Evolutionary conservation across 208 protist species (phyloP).

Genomic region (Leishmania major): DNA sequence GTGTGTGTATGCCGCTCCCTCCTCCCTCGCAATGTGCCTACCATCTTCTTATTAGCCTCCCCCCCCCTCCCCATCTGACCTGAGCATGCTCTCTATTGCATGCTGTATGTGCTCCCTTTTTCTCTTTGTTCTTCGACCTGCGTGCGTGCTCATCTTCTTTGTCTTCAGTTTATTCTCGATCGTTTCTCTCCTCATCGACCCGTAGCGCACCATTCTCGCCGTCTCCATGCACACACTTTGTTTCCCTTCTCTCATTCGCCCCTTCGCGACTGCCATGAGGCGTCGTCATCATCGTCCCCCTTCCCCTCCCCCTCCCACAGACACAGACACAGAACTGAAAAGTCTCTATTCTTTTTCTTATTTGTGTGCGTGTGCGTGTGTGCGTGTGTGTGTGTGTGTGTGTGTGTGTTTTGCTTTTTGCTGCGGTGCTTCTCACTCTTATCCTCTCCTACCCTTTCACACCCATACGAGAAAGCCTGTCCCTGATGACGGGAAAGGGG

Average conservation of each 20-base stretch:
- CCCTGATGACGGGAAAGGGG: background rate
- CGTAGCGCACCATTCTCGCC: background rate
- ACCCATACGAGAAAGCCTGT: no score
- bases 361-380: background rate
- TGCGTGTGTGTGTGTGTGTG: constrained; percentile 1
- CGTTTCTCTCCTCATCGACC: background rate
- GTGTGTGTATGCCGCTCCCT: background rate
- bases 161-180: background rate
- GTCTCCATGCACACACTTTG: background rate
- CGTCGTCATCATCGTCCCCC: background rate
- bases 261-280: no score
- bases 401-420: background rate
- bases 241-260: background rate
- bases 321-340: background rate
- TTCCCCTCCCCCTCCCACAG: background rate
- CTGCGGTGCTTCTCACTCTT: background rate
- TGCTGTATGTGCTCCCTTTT: background rate
- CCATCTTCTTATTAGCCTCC: no score
- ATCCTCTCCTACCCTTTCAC: no score
- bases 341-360: background rate
- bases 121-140: background rate
- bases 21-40: background rate
- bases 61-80: background rate
- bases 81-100: background rate
- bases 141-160: background rate